phyloP scores from a whole-genome alignment of 805 yeast species.

The Hanseniaspora singularis region DNA sequence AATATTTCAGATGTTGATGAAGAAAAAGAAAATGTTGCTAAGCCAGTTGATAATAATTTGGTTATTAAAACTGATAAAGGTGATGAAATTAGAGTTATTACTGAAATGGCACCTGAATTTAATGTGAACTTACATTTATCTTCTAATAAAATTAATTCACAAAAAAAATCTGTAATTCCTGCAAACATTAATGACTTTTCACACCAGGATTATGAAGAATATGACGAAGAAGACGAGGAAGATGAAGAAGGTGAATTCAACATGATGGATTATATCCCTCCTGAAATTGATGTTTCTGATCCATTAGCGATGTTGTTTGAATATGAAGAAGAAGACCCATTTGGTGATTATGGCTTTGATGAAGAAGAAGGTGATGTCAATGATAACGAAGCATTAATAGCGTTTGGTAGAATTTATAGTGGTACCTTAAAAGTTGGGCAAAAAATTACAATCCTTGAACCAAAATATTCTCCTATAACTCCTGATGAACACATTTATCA shows the following conservation, averaged over 20 bases:
- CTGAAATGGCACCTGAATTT: slow-evolving; percentile 23
- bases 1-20: slow-evolving; percentile 22
- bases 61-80: slow-evolving; percentile 6
- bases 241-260: slow-evolving; percentile 22
- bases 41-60: slow-evolving; percentile 15
- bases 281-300: slow-evolving; percentile 30
- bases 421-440: slow-evolving; percentile 74
- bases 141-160: slow-evolving; percentile 19
- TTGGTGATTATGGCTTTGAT: slow-evolving; percentile 35
- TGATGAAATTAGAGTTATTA: slow-evolving; percentile 19
- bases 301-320: slow-evolving; percentile 32
- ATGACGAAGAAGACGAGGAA: slow-evolving; percentile 19
- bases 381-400: slow-evolving; percentile 58
- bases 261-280: slow-evolving; percentile 23
- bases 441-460: slow-evolving; percentile 64
- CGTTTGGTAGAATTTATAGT: slow-evolving; percentile 78
- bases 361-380: slow-evolving; percentile 35
- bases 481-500: slow-evolving; percentile 43
- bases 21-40: slow-evolving; percentile 4
- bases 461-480: slow-evolving; percentile 64
- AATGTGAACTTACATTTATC: slow-evolving; percentile 20
- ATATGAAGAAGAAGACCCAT: slow-evolving; percentile 45
- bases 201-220: slow-evolving; percentile 19
- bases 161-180: slow-evolving; percentile 18
- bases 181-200: slow-evolving; percentile 17